Base-by-base conservation (phyloP, 1,284 basidiomycete genomes). In the Somion occarium region DNA sequence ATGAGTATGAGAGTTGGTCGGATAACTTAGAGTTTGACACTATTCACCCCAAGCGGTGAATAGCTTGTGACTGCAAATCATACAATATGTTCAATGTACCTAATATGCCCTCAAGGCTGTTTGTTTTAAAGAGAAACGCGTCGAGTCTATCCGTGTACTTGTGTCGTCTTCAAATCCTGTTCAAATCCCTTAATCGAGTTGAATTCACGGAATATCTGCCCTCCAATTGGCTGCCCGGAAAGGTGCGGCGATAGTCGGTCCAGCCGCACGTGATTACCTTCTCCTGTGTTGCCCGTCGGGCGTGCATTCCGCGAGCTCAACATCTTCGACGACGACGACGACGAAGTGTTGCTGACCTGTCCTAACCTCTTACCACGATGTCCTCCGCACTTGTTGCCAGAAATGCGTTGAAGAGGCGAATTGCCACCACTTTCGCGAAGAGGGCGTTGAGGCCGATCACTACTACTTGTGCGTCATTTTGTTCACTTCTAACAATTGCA, bases 331-430 rank as follows among this genome's bases (percentile, higher is more conserved):
- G 42, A 41, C 19, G 42, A 23, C 42, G 42, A 43, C 19, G 13
- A 43, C 42, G 42, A 15, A 39, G 19, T 34, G 13, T 5, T 22
- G 23, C 23, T 22, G 42, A 43, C 42, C 38, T 39, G 15, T 41
- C 42, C 22, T 43, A 13, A 19, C 15, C 24, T 38, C 15, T 23
- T 38, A 18, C 15, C 23, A 23, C n/a, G 55, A 84, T 83, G 81
- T 74, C 80, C 54, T 68, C 74, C 51, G 72, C 72, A 47, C 66
- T 78, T 59, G 58, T 77, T 49, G 65, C 81, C 45, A 79, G 76
- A 53, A 77, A 78, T 25, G 70, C 74, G 5, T 56, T 81, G 27
- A 70, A 73, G 48, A 72, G 68, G 56, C 70, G 74, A 38, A 66
- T 80, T 47, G 60, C 68, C 42, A 60, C 65, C 25, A 62, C 69